Percentiles rank a stretch among this genome's conserved stretches.
Evolutionary conservation across 2,329 filamentous ascomycete species (phyloP).

Genomic region (Ascochyta rabiei): DNA sequence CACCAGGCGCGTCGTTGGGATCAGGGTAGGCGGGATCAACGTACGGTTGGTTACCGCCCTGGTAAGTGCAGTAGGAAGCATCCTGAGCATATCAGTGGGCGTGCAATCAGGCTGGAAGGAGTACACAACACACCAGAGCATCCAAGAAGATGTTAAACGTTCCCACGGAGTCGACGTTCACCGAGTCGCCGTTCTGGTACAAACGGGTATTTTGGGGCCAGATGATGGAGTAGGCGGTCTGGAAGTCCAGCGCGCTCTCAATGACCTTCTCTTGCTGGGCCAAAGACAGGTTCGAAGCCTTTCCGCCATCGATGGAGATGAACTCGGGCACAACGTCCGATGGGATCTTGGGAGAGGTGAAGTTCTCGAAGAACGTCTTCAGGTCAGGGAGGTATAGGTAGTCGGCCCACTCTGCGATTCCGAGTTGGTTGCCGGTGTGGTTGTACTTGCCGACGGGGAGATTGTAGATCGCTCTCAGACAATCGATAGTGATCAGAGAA

Average conservation of each 20-base stretch:
- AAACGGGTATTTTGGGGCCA: slow-evolving; percentile 23
- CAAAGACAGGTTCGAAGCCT: slow-evolving; percentile 50
- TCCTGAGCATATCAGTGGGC: slow-evolving; percentile 4
- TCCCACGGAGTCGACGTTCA: slow-evolving; percentile 20
- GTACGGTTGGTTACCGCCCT: slow-evolving; percentile 24
- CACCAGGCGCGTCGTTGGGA: slow-evolving; percentile 22
- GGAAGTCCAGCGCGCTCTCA: slow-evolving; percentile 26
- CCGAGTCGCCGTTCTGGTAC: slow-evolving; percentile 24
- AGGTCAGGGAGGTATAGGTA: slow-evolving; percentile 54
- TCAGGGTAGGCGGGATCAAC: slow-evolving; percentile 22
- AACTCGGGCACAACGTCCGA: slow-evolving; percentile 30
- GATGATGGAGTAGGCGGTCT: slow-evolving; percentile 28
- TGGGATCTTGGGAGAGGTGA: slow-evolving; percentile 29
- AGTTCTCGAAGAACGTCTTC: slow-evolving; percentile 50
- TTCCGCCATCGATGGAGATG: slow-evolving; percentile 36
- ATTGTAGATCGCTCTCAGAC: slow-evolving; percentile 27
- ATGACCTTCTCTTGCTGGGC: slow-evolving; percentile 46
- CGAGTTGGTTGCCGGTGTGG: slow-evolving; percentile 24
- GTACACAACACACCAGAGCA: slow-evolving; percentile 13
- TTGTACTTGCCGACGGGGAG: slow-evolving; percentile 25
- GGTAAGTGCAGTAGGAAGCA: slow-evolving; percentile 27
- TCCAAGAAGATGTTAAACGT: slow-evolving; percentile 29
- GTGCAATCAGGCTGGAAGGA: no score
- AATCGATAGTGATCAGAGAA: slow-evolving; percentile 23
- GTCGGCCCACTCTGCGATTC: slow-evolving; percentile 54